Evolutionary conservation across 371 early-diverging fungal genomes (phyloP).

Genomic region (Mortierella sp.): DNA sequence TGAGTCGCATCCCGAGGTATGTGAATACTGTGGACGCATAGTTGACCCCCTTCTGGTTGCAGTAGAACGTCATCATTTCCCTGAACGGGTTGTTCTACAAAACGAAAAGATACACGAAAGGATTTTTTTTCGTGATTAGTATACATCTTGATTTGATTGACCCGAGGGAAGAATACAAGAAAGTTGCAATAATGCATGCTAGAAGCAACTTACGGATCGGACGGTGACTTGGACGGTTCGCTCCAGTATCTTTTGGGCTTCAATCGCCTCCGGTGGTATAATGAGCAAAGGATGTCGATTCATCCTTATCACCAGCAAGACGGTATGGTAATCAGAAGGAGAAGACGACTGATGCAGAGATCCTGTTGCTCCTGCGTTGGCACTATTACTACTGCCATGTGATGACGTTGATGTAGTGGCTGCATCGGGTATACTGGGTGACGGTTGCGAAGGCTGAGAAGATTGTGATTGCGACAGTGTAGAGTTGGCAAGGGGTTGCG

Average conservation of each 20-base stretch:
- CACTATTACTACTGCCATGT: not conserved
- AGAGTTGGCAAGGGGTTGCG: not conserved
- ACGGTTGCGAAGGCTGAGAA: not conserved
- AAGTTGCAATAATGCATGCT: not conserved
- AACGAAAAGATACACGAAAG: not conserved
- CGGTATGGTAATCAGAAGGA: conserved; percentile 1
- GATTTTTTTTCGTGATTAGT: not conserved
- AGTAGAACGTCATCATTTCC: conserved; percentile 34
- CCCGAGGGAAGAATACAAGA: not conserved
- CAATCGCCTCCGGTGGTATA: not conserved
- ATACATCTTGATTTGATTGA: not conserved
- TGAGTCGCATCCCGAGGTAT: conserved; percentile 23
- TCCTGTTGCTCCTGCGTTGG: not conserved
- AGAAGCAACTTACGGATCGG: conserved; percentile 24
- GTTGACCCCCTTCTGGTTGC: conserved; percentile 1
- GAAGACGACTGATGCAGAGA: not conserved
- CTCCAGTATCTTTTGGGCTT: not conserved
- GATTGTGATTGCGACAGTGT: not conserved
- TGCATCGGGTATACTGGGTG: conserved; percentile 1
- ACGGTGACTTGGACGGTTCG: conserved; percentile 24
- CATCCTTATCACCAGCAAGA: not conserved
- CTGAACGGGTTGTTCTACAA: conserved; percentile 29
- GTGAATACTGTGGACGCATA: conserved; percentile 28
- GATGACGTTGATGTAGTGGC: not conserved
- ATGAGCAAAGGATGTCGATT: conserved; percentile 11